Evolutionary conservation across 2,329 filamentous ascomycete genomes (phyloP).

Genomic region (Gaeumannomyces tritici): DNA sequence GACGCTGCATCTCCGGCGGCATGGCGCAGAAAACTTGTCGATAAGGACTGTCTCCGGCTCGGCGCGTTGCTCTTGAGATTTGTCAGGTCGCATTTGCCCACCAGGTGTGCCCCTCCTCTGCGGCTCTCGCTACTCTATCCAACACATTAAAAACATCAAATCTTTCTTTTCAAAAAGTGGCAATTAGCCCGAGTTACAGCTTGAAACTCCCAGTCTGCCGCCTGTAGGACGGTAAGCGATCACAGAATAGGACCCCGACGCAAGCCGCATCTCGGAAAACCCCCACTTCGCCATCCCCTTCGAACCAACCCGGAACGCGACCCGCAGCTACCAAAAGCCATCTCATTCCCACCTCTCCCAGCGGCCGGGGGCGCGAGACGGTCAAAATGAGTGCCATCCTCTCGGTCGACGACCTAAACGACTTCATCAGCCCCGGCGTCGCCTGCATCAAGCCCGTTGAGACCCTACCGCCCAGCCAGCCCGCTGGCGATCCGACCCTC

Average conservation of each 20-base stretch:
- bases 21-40: not conserved
- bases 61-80: not conserved
- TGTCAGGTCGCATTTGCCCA: not conserved
- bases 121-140: not conserved
- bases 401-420: slow-evolving; percentile 92
- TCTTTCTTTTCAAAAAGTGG: not conserved
- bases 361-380: slow-evolving; percentile 1
- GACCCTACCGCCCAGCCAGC: slow-evolving; percentile 61
- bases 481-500: slow-evolving; percentile 23
- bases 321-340: not conserved
- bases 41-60: not conserved
- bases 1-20: not conserved
- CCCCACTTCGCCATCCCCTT: not conserved
- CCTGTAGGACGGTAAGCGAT: too few species aligned
- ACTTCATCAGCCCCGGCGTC: slow-evolving; percentile 96
- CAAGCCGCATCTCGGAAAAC: not conserved
- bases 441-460: slow-evolving; percentile 98
- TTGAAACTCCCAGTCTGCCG: not conserved
- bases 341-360: not conserved
- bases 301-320: not conserved
- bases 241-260: not conserved
- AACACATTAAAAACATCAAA: not conserved
- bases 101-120: not conserved
- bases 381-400: slow-evolving; percentile 87
- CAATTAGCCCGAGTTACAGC: not conserved